Base-by-base conservation (phyloP, 257 asterid species). In the Fraxinus cuspidata region DNA sequence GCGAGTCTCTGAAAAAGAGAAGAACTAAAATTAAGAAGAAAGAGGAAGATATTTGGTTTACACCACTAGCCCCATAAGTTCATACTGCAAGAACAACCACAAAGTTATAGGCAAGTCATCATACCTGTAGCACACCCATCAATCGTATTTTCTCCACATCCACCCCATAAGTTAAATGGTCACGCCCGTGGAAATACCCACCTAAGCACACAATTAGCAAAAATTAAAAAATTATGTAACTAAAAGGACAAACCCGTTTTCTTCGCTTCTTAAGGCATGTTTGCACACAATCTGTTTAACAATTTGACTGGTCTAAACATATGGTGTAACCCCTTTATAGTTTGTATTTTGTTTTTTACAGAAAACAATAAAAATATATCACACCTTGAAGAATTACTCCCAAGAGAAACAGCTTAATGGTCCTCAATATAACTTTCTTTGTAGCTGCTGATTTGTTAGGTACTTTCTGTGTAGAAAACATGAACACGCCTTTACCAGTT, bases 91-190 rank as follows among this genome's bases (percentile, higher is more conserved):
- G 29, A 65, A 86, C 21, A 70, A 67, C 28, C 74, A 74, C 32
- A 75, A 29, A 23, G 38, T 19, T 35, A 74, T 44, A 73, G 71
- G 34, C 49, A 68, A 67, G 63, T 63, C 66, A 75, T 67, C 76
- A 73, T 86, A 95, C 99, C 98, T 95, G 98, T 49, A 93, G 89
- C 84, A 95, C 94, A 27, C 99, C 98, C 97, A 93, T 91, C 83
- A 88, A 81, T 78, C 98, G 87, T 72, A 95, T 82, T 79, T 85
- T 92, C 64, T 74, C 89, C 78, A 95, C 65, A 83, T 93, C 97
- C 78, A 93, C 85, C 81, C 99, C 99, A 77, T 90, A 95, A 47
- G 93, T 90, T 82, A 91, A 86, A 75, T 90, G 66, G 68, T 75
- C 81, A 0, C 89, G 97, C 21, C 96, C 97, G 72, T 95, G 98